These are phyloP conservation scores for Cytospora paraplurivora DNA, from an alignment of 2,329 filamentous ascomycete genomes.

Conservation along the genomic window DNA sequence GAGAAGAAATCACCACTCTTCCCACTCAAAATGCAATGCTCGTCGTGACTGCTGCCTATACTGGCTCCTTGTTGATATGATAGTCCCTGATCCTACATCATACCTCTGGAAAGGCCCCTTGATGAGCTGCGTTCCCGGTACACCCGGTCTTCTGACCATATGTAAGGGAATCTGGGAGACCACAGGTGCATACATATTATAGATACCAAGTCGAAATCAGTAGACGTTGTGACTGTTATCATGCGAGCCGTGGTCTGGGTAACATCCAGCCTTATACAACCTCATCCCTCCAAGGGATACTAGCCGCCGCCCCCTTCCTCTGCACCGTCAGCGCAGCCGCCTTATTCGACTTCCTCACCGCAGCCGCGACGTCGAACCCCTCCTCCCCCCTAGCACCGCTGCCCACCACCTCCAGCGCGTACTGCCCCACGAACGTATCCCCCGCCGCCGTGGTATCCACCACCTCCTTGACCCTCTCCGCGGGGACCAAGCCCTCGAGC, in stretches of 20 bases:
- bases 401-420: slow-evolving; percentile 72
- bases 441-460: slow-evolving; percentile 94
- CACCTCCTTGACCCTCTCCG: slow-evolving; percentile 68
- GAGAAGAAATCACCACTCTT: slow-evolving; percentile 21
- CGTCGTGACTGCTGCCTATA: neutral
- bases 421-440: slow-evolving; percentile 90
- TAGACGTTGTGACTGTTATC: neutral
- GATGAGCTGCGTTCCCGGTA: neutral
- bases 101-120: too few relatives aligned
- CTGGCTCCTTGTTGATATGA: neutral
- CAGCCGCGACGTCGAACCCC: slow-evolving; percentile 57
- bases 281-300: slow-evolving; percentile 66
- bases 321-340: slow-evolving; percentile 69
- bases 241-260: neutral
- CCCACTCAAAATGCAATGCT: neutral
- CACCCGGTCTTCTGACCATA: too few relatives aligned
- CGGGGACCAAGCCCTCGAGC: slow-evolving; percentile 58
- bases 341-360: slow-evolving; percentile 61
- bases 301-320: slow-evolving; percentile 64
- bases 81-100: too few relatives aligned
- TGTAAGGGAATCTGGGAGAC: too few relatives aligned
- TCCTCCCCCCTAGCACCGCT: slow-evolving; percentile 30
- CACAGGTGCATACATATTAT: neutral
- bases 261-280: slow-evolving; percentile 30
- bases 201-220: neutral